phyloP scores from a whole-genome alignment of 2,329 filamentous ascomycete species.

The Microdochium paspali region DNA sequence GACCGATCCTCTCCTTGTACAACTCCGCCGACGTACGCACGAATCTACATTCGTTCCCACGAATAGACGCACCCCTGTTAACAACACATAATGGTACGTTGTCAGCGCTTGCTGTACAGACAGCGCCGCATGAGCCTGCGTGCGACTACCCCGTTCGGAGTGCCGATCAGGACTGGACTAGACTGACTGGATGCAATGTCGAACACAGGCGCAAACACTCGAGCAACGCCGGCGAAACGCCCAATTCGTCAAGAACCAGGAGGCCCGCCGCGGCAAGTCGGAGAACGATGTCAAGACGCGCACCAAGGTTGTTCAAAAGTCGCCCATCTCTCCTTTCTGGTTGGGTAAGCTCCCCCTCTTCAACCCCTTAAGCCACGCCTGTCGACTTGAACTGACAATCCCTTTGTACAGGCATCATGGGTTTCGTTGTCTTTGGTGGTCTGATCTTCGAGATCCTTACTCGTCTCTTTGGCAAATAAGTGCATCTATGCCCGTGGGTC shows the following conservation, averaged over 20 bases:
- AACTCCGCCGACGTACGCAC: no score
- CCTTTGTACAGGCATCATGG: slow-evolving; percentile 36
- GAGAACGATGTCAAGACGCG: slow-evolving; percentile 53
- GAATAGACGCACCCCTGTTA: background rate
- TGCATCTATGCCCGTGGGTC: background rate
- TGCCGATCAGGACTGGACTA: background rate
- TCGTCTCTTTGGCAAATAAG: slow-evolving; percentile 36
- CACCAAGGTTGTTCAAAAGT: slow-evolving; percentile 44
- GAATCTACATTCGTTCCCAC: no score
- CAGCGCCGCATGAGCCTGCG: no score
- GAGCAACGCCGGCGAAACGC: slow-evolving; percentile 74
- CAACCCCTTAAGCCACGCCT: no score
- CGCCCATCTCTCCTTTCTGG: slow-evolving; percentile 56
- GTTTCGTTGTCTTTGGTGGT: slow-evolving; percentile 52
- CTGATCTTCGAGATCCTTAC: slow-evolving; percentile 48
- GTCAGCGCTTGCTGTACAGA: no score
- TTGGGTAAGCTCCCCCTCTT: slow-evolving; percentile 51
- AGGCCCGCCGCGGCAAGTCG: slow-evolving; percentile 67
- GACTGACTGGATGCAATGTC: background rate
- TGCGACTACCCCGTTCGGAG: no score
- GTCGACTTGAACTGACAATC: slow-evolving; percentile 3
- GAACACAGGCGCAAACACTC: slow-evolving; percentile 65
- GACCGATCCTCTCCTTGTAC: no score
- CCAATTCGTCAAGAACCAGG: slow-evolving; percentile 67
- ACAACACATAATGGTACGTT: background rate